phyloP scores from a whole-genome alignment of 2,329 filamentous ascomycete species.

The Penicillium sp. region DNA sequence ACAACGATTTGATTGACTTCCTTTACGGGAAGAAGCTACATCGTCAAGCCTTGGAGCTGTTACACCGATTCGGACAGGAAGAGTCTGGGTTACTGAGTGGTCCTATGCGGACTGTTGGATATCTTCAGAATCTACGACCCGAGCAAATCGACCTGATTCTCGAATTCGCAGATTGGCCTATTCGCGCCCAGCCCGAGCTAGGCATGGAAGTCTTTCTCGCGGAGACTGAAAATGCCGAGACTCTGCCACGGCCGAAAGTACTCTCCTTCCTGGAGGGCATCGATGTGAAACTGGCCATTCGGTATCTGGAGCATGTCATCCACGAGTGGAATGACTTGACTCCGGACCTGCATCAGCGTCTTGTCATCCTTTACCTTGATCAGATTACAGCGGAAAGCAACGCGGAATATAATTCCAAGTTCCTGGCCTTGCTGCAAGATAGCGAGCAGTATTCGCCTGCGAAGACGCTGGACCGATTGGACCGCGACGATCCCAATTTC shows the following conservation, averaged over 20 bases:
- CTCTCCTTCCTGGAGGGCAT: slow-evolving; percentile 73
- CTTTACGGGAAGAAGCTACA: slow-evolving; percentile 95
- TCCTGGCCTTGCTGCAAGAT: slow-evolving; percentile 74
- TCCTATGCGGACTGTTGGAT: slow-evolving; percentile 80
- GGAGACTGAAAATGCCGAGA: slow-evolving; percentile 94
- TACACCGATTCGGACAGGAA: slow-evolving; percentile 77
- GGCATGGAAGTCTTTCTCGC: slow-evolving; percentile 93
- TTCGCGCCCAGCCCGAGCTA: slow-evolving; percentile 70
- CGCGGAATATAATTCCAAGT: slow-evolving; percentile 64
- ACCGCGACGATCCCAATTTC: slow-evolving; percentile 80
- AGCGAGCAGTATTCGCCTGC: slow-evolving; percentile 81
- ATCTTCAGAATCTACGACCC: slow-evolving; percentile 85
- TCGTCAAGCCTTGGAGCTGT: slow-evolving; percentile 78
- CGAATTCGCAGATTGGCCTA: slow-evolving; percentile 87
- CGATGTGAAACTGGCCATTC: slow-evolving; percentile 71
- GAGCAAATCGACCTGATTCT: slow-evolving; percentile 89
- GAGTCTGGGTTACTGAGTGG: slow-evolving; percentile 67
- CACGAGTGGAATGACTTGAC: slow-evolving; percentile 81
- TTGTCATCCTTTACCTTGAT: slow-evolving; percentile 74
- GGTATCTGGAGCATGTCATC: slow-evolving; percentile 90
- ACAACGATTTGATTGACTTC: slow-evolving; percentile 96
- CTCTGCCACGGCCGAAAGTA: slow-evolving; percentile 76
- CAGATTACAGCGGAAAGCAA: slow-evolving; percentile 52
- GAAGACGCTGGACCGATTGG: slow-evolving; percentile 76
- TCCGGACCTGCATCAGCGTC: slow-evolving; percentile 82